phyloP scores from a whole-genome alignment of 345 rosid genomes.

The Syzygium aromaticum region DNA sequence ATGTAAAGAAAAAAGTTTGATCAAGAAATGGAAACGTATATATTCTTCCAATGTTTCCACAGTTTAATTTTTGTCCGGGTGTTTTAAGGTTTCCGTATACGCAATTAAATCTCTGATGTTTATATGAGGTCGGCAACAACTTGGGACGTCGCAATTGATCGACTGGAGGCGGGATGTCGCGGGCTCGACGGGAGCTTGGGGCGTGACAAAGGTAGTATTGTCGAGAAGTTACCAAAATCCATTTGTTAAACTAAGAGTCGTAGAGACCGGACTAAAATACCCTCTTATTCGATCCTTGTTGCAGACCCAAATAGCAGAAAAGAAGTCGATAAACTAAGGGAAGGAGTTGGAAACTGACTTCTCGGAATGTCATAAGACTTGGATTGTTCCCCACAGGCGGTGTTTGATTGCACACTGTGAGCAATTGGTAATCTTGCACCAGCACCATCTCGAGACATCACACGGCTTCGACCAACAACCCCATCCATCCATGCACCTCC shows the following conservation, averaged over 20 bases:
- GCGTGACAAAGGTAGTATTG: no score
- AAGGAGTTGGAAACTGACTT: slow-evolving; percentile 36
- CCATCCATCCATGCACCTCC: slow-evolving; percentile 95
- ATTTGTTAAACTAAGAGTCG: neutral
- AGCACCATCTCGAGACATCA: slow-evolving; percentile 40
- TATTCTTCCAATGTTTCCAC: no score
- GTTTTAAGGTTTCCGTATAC: no score
- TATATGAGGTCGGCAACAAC: no score
- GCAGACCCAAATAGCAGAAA: neutral
- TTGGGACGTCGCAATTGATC: no score
- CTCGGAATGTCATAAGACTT: slow-evolving; percentile 90
- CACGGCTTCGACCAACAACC: slow-evolving; percentile 65
- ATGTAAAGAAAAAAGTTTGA: no score
- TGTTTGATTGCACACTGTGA: slow-evolving; percentile 91
- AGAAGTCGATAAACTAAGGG: neutral
- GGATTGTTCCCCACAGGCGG: slow-evolving; percentile 89
- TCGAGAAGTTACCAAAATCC: neutral
- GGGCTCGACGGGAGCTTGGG: no score
- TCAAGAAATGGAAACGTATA: no score
- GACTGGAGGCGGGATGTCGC: no score
- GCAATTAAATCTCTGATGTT: no score
- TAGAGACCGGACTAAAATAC: neutral
- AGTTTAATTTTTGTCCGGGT: no score
- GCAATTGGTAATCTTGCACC: slow-evolving; percentile 63
- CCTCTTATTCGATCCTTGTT: neutral